Conservation (phyloP, 192 early-diverging fungal species). For the Rhizoclosmatium globosum region DNA sequence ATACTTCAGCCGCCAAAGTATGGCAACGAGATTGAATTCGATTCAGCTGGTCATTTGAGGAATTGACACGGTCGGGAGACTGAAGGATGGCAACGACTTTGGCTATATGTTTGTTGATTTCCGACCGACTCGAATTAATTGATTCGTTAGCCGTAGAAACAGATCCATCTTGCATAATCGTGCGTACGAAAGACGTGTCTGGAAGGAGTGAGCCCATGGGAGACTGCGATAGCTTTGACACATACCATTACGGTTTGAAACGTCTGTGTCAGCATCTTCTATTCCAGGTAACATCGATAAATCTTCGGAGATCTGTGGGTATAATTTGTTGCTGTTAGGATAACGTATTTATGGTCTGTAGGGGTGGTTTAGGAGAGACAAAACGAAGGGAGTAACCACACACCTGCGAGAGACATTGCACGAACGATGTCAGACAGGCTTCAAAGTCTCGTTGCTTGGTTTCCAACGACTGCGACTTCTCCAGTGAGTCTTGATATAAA, state of each 20-base stretch:
- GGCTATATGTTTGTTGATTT: conserved; percentile 5
- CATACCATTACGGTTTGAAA: too few species aligned
- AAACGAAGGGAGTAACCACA: neutral
- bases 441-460: conserved; percentile 23
- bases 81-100: neutral
- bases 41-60: neutral
- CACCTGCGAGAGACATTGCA: conserved; percentile 23
- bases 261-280: neutral
- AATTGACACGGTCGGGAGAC: neutral
- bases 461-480: conserved; percentile 30
- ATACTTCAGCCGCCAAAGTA: conserved; percentile 20
- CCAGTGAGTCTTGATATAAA: conserved; percentile 8
- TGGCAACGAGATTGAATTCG: conserved; percentile 29
- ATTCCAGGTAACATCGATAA: neutral
- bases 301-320: conserved; percentile 18
- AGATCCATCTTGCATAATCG: neutral
- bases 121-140: conserved; percentile 8
- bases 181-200: conserved; percentile 23
- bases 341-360: neutral
- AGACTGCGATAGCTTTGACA: too few species aligned
- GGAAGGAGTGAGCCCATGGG: neutral
- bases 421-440: neutral
- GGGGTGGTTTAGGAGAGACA: neutral
- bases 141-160: conserved; percentile 8
- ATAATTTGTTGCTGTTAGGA: neutral